phyloP scores from a whole-genome alignment of 1,284 basidiomycete species.

The Flammula alnicola region DNA sequence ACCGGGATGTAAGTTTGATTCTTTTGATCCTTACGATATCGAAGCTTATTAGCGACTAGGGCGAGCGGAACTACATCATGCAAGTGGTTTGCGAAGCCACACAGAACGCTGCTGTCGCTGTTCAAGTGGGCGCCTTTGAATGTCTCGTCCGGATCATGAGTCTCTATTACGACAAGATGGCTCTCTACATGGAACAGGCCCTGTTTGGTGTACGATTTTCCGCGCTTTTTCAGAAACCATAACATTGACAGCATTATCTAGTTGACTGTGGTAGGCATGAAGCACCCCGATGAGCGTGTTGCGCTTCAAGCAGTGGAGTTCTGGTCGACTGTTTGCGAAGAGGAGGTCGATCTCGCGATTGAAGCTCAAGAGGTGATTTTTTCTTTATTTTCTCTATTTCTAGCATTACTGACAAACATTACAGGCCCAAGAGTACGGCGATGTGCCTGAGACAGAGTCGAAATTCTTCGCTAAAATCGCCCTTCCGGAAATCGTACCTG shows the following conservation, averaged over 20 bases:
- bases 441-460: conserved; percentile 87
- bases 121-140: conserved; percentile 94
- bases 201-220: conserved; percentile 82
- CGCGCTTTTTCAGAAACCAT: not conserved
- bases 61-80: conserved; percentile 99
- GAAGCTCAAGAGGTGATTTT: conserved; percentile 87
- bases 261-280: conserved; percentile 99
- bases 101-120: conserved; percentile 77
- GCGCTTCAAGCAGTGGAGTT: conserved; percentile 98
- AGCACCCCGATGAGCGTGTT: conserved; percentile 89
- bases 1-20: conserved; percentile 76
- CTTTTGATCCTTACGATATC: conserved; percentile 11
- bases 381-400: conserved; percentile 1
- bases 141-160: conserved; percentile 97
- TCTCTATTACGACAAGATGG: conserved; percentile 99
- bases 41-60: conserved; percentile 52
- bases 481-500: conserved; percentile 92
- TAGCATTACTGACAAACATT: conserved; percentile 1
- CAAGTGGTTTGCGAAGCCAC: conserved; percentile 99
- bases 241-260: conserved; percentile 36
- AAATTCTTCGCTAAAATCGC: conserved; percentile 95
- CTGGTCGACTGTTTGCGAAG: conserved; percentile 99
- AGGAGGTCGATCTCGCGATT: conserved; percentile 92
- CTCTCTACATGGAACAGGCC: conserved; percentile 99
- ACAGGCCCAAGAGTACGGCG: conserved; percentile 89